Percentiles rank a stretch among this genome's conserved stretches.
These are phyloP conservation scores for Marchantia paleacea DNA, from an alignment of 225 moss, liverwort and hornwort genomes.

Conservation along the genomic window DNA sequence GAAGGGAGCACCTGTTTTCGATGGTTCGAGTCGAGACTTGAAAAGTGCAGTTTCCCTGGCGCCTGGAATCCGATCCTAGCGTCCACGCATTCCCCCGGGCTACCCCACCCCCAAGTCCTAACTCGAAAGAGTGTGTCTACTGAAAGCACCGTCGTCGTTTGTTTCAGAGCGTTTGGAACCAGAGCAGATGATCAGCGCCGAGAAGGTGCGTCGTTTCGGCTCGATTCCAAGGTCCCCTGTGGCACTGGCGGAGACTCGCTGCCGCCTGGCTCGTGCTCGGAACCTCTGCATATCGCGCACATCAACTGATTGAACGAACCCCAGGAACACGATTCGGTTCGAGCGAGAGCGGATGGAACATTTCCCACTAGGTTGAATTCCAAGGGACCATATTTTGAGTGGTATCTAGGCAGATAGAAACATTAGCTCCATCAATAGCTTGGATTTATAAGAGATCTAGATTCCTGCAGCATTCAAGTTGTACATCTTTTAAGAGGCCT, in stretches of 20 bases:
- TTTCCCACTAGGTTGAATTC: too few relatives aligned
- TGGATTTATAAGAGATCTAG: too few relatives aligned
- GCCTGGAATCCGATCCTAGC: not conserved
- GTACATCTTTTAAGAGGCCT: too few relatives aligned
- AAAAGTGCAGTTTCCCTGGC: not conserved
- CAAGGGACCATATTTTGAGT: too few relatives aligned
- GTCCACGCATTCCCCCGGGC: not conserved
- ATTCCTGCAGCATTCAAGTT: too few relatives aligned
- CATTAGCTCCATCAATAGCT: too few relatives aligned
- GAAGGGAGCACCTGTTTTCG: not conserved
- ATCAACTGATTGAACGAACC: too few relatives aligned
- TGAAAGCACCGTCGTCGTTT: not conserved
- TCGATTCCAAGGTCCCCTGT: not conserved
- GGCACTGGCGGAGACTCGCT: not conserved
- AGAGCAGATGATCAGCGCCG: conserved; percentile 6
- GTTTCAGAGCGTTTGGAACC: not conserved
- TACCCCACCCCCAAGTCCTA: not conserved
- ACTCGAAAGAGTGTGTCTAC: conserved; percentile 2
- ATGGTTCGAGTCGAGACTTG: not conserved
- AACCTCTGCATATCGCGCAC: too few relatives aligned
- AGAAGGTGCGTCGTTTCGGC: conserved; percentile 15
- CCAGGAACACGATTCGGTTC: too few relatives aligned
- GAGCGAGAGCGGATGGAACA: too few relatives aligned
- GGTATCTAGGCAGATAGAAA: too few relatives aligned
- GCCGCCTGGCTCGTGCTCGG: too few relatives aligned